Conservation (phyloP, 306 rosid species). For the Inga oerstediana region DNA sequence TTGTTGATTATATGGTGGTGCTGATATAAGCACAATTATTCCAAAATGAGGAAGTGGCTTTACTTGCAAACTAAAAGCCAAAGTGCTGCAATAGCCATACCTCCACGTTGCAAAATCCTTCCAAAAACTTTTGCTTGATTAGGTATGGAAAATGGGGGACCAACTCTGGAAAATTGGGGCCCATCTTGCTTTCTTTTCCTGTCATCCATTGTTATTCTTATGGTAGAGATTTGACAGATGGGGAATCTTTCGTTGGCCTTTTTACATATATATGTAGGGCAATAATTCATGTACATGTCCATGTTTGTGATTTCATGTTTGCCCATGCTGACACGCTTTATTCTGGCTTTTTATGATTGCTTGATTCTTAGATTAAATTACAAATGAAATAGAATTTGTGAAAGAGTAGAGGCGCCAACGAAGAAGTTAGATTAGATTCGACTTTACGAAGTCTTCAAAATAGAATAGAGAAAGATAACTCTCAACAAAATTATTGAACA, state of each 20-base stretch:
- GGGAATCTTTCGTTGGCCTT: slow-evolving; percentile 36
- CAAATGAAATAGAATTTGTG: too few relatives aligned
- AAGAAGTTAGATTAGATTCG: too few relatives aligned
- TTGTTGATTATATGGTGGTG: background rate
- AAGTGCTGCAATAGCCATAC: slow-evolving; percentile 31
- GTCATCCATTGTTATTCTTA: slow-evolving; percentile 32
- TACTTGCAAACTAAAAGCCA: slow-evolving; percentile 40
- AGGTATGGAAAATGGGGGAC: slow-evolving; percentile 46
- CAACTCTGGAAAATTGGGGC: slow-evolving; percentile 24
- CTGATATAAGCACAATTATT: background rate
- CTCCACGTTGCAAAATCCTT: slow-evolving; percentile 33
- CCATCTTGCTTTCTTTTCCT: slow-evolving; percentile 28
- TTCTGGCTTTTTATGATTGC: background rate
- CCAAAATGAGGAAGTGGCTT: background rate
- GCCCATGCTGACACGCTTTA: background rate
- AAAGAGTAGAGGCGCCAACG: background rate
- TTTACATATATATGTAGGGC: slow-evolving; percentile 15
- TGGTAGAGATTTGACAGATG: slow-evolving; percentile 19
- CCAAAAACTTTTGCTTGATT: slow-evolving; percentile 40
- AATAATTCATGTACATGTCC: background rate
- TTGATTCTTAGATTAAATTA: background rate
- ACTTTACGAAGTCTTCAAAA: too few relatives aligned
- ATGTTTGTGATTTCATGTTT: background rate
- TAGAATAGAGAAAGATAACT: too few relatives aligned
- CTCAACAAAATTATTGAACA: too few relatives aligned